phyloP scores from a whole-genome alignment of 2,329 filamentous ascomycete species.

The Sarocladiaceae sp. region DNA sequence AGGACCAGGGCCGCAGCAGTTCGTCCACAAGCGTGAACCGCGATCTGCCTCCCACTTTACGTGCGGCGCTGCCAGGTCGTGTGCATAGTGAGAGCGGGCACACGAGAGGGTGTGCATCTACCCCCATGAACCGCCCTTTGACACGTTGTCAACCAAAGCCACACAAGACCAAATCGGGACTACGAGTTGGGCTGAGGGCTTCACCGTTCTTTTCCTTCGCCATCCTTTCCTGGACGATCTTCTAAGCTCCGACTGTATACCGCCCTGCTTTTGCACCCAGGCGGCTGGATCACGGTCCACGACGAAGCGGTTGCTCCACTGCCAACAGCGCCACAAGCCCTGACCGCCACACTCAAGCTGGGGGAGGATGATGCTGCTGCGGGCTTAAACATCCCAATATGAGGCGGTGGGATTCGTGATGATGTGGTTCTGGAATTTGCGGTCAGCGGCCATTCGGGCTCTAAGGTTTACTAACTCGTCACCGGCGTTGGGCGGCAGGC shows the following conservation, averaged over 20 bases:
- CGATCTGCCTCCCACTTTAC: slow-evolving; percentile 24
- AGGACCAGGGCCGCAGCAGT: slow-evolving; percentile 21
- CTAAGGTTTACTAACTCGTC: background rate
- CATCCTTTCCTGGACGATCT: background rate
- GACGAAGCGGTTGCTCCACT: background rate
- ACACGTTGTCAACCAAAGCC: slow-evolving; percentile 11
- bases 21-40: slow-evolving; percentile 32
- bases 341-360: slow-evolving; percentile 3
- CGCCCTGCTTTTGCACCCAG: slow-evolving; percentile 3
- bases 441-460: slow-evolving; percentile 4
- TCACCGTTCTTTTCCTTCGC: slow-evolving; percentile 8
- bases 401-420: slow-evolving; percentile 5
- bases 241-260: background rate
- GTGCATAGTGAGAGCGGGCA: background rate
- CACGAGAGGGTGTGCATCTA: background rate
- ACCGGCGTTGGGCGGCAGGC: background rate
- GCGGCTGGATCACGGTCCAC: background rate
- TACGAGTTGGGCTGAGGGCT: slow-evolving; percentile 7
- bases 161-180: slow-evolving; percentile 6
- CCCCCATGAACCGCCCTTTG: slow-evolving; percentile 2
- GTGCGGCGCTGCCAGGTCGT: slow-evolving; percentile 4
- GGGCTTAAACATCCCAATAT: background rate
- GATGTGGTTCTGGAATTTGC: slow-evolving; percentile 8
- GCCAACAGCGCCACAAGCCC: slow-evolving; percentile 7
- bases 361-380: background rate